Evolutionary conservation across 352 stramenopile genomes (phyloP).

Genomic region (Phytophthora cryptogea): DNA sequence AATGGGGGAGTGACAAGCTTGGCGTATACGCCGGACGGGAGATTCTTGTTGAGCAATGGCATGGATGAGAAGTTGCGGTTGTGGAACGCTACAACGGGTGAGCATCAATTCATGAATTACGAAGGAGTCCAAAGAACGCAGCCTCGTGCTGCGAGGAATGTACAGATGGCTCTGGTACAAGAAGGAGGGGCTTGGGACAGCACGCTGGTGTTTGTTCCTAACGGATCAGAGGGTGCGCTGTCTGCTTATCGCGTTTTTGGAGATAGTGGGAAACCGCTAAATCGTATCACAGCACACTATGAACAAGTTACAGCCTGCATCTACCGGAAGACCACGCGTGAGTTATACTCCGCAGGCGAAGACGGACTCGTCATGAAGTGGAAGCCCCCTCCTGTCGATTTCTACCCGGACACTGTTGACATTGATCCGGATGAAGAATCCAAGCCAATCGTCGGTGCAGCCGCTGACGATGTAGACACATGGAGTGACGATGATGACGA

Average conservation of each 20-base stretch:
- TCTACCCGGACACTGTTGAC: conserved; percentile 26
- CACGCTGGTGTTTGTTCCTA: conserved; percentile 68
- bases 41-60: conserved; percentile 66
- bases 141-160: conserved; percentile 37
- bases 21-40: conserved; percentile 64
- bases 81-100: conserved; percentile 63
- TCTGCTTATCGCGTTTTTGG: conserved; percentile 57
- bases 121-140: conserved; percentile 37
- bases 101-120: conserved; percentile 79
- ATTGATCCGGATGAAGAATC: conserved; percentile 1
- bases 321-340: conserved; percentile 53
- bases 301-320: conserved; percentile 60
- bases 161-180: conserved; percentile 68
- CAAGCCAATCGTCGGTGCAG: conserved; percentile 15
- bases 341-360: conserved; percentile 64
- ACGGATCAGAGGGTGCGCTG: conserved; percentile 54
- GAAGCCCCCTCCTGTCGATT: conserved; percentile 39
- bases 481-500: conserved; percentile 65
- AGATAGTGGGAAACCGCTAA: conserved; percentile 39
- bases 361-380: conserved; percentile 81
- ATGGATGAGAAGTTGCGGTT: conserved; percentile 64
- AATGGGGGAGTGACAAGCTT: conserved; percentile 57
- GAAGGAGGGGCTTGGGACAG: conserved; percentile 51
- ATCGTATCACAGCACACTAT: conserved; percentile 58
- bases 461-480: conserved; percentile 39